Base-by-base conservation (phyloP, 2,329 filamentous ascomycete genomes). In the Neopestalotiopsis clavispora region DNA sequence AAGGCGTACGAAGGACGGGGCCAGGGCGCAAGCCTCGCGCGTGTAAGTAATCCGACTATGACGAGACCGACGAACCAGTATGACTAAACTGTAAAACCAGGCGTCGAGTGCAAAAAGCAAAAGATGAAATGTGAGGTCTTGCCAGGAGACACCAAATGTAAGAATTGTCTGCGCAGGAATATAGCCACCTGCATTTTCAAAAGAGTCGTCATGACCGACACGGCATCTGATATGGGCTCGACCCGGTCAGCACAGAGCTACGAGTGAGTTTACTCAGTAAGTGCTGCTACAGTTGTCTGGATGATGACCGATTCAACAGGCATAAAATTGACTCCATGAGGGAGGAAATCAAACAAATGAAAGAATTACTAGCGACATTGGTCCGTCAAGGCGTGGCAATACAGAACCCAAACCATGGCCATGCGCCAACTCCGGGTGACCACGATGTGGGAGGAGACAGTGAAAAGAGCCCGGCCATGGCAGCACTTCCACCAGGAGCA, bases 81-180 rank as follows among this genome's bases (percentile, higher is more conserved):
- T n/a, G 13, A 28, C 23, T 59, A 12, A 42, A 14, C n/a, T 23
- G 45, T 49, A 38, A 10, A 32, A 59, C 3, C 65, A 83, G 81
- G 81, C 67, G 80, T 80, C 14, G 82, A 84, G 72, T 84, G 83
- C 70, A 83, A 83, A 71, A 81, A 82, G 45, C 82, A 84, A 71
- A 84, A 84, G 73, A 84, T 85, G 74, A 83, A 82, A 71, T 84
- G 83, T 73, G 81, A 84, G 68, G 80, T 84, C 66, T 77, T 80
- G 62, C 71, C 80, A 2, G 82, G 81, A 5, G 79, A 82, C 58
- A 71, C 76, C 10, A 79, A 78, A 68, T 84, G 82, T 71, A 81
- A 78, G 4, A 82, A 83, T 75, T 84, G 82, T 69, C 73, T 78
- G n/a, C 78, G 81, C 42, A 80, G 81, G 49, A 79, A 80, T 4